Percentiles rank a stretch among this genome's conserved stretches.
Evolutionary conservation across 2,329 filamentous ascomycete species (phyloP).

Genomic region (Didymellaceae sp.): DNA sequence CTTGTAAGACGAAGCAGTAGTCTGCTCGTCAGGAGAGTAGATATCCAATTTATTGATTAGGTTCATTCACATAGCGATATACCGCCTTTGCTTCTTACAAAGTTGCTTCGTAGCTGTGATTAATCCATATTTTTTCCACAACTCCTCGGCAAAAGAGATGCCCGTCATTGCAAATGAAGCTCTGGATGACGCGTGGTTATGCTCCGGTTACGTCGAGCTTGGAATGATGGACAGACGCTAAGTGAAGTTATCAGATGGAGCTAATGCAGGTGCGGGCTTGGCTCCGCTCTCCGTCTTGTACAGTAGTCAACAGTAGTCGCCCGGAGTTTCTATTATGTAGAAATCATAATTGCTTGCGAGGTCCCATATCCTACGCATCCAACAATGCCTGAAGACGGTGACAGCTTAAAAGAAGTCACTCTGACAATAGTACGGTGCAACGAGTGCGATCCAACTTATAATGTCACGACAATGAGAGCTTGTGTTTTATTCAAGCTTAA

Average conservation of each 20-base stretch:
- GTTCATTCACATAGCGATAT: slow-evolving; percentile 19
- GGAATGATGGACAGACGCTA: background rate
- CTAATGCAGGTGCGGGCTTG: slow-evolving; percentile 20
- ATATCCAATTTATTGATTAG: slow-evolving; percentile 27
- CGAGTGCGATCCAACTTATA: too few relatives aligned
- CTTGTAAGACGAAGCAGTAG: slow-evolving; percentile 35
- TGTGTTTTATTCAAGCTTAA: background rate
- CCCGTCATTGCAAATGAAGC: too few relatives aligned
- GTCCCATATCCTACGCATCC: too few relatives aligned
- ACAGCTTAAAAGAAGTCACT: background rate
- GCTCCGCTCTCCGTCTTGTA: background rate
- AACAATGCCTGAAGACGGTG: too few relatives aligned
- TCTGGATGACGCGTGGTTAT: too few relatives aligned
- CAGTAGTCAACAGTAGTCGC: too few relatives aligned
- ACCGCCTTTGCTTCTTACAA: slow-evolving; percentile 7
- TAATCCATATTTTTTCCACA: slow-evolving; percentile 13
- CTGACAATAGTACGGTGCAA: too few relatives aligned
- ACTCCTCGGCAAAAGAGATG: too few relatives aligned
- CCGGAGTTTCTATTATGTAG: too few relatives aligned
- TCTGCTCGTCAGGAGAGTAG: slow-evolving; percentile 36
- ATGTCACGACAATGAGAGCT: background rate
- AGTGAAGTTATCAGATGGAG: slow-evolving; percentile 9
- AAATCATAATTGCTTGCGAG: too few relatives aligned
- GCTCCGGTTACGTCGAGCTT: background rate
- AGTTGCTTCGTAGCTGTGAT: slow-evolving; percentile 1